Evolutionary conservation across 805 yeast genomes (phyloP).

Genomic region (Saccharomycopsis babjevae): DNA sequence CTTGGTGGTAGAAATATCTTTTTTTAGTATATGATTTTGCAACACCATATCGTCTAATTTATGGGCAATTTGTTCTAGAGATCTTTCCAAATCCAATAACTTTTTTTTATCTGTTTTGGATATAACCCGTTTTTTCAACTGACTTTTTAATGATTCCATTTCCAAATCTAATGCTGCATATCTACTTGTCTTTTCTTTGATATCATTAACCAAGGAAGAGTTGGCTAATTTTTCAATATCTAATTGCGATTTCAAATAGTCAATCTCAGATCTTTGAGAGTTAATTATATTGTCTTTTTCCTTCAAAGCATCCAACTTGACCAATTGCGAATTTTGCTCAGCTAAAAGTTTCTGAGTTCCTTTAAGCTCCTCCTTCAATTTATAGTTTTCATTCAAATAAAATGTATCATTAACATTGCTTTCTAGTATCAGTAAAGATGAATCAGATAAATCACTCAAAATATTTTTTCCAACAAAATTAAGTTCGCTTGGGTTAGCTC

Average conservation of each 20-base stretch:
- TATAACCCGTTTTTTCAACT: constrained; percentile 21
- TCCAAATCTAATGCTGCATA: constrained; percentile 29
- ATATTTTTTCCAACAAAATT: not conserved
- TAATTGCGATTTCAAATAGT: constrained; percentile 10
- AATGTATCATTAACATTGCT: not conserved
- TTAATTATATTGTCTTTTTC: not conserved
- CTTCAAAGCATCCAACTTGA: not conserved
- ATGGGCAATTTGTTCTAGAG: constrained; percentile 46
- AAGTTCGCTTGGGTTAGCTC: not conserved
- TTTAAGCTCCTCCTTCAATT: not conserved
- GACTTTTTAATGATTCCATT: constrained; percentile 31
- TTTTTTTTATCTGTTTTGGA: constrained; percentile 37
- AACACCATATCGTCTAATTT: constrained; percentile 52
- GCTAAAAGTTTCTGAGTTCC: not conserved
- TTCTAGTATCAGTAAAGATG: not conserved
- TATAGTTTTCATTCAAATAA: constrained; percentile 2
- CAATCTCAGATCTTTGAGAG: constrained; percentile 7
- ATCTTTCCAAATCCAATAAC: constrained; percentile 43
- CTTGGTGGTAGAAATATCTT: constrained; percentile 45
- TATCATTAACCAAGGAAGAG: constrained; percentile 19
- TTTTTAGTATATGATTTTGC: constrained; percentile 48
- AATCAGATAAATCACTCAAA: constrained; percentile 3
- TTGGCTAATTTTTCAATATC: constrained; percentile 17
- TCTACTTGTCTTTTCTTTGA: constrained; percentile 22
- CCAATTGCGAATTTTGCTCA: not conserved